Conservation (phyloP, 371 early-diverging fungal genomes). For the Mucor sp. region DNA sequence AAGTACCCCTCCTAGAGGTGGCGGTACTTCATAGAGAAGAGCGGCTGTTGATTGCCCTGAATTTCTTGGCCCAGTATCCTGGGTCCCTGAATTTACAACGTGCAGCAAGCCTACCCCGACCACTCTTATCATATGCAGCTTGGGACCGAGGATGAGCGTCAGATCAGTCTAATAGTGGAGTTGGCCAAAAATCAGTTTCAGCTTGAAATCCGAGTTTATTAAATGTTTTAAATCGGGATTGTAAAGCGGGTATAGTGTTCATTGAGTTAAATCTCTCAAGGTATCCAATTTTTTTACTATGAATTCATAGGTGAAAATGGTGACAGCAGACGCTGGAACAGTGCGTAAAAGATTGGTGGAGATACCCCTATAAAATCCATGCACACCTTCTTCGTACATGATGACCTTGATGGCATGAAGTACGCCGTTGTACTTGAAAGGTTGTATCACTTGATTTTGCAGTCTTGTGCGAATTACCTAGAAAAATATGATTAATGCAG, state of each 20-base stretch:
- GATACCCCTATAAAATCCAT: constrained; percentile 89
- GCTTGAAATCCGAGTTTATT: neutral
- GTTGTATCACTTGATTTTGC: constrained; percentile 78
- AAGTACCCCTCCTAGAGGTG: too few species aligned
- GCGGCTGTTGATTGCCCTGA: neutral
- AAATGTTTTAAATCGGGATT: neutral
- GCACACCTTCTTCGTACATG: constrained; percentile 72
- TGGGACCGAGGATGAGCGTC: neutral
- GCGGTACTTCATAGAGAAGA: neutral
- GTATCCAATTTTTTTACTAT: constrained; percentile 39
- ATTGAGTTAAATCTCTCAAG: constrained; percentile 19
- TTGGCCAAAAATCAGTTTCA: neutral
- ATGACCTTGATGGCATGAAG: constrained; percentile 75
- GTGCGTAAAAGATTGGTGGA: constrained; percentile 86
- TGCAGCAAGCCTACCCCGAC: neutral
- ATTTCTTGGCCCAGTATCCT: too few species aligned
- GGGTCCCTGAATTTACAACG: neutral
- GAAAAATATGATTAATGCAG: constrained; percentile 35
- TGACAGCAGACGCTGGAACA: constrained; percentile 87
- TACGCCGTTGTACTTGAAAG: constrained; percentile 79
- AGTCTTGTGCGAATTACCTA: constrained; percentile 80
- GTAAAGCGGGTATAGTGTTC: neutral
- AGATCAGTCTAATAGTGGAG: neutral
- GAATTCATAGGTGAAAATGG: constrained; percentile 85
- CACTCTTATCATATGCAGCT: neutral